These are phyloP conservation scores for Vinca major DNA, from an alignment of 305 asterid species.

Conservation along the genomic window DNA sequence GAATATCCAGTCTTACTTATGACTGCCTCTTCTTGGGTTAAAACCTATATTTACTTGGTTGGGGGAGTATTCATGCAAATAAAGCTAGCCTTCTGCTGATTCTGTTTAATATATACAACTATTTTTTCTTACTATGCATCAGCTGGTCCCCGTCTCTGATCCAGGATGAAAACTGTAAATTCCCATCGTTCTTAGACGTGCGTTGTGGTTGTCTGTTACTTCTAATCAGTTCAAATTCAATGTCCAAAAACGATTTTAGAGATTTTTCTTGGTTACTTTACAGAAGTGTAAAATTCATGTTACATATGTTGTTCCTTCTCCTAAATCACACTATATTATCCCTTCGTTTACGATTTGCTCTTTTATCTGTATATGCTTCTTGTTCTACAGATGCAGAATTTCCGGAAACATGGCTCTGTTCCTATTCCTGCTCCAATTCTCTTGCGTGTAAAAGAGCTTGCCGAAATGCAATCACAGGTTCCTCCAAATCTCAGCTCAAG, in stretches of 20 bases:
- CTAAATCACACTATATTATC: too few species aligned
- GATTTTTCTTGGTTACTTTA: neutral
- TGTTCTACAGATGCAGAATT: slow-evolving; percentile 34
- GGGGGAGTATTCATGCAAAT: neutral
- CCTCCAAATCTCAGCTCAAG: slow-evolving; percentile 33
- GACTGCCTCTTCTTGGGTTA: neutral
- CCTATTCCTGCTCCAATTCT: slow-evolving; percentile 74
- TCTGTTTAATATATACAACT: neutral
- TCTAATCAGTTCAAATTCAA: too few species aligned
- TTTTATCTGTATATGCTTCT: neutral
- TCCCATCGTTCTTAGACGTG: too few species aligned
- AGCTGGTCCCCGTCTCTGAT: neutral
- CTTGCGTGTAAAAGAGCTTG: slow-evolving; percentile 74
- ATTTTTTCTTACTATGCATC: neutral
- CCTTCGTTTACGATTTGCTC: neutral
- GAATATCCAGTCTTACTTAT: neutral
- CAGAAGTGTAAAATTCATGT: neutral
- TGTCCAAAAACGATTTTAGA: neutral
- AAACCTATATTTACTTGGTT: neutral
- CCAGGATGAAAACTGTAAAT: too few species aligned
- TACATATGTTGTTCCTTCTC: neutral
- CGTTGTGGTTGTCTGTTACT: neutral
- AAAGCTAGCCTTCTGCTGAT: too few species aligned
- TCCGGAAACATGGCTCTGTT: slow-evolving; percentile 59
- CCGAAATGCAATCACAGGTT: slow-evolving; percentile 54